Percentiles rank a stretch among this genome's conserved stretches.
phyloP scores from a whole-genome alignment of 768 basidiomycete genomes.

The Leccinum uliginosum region DNA sequence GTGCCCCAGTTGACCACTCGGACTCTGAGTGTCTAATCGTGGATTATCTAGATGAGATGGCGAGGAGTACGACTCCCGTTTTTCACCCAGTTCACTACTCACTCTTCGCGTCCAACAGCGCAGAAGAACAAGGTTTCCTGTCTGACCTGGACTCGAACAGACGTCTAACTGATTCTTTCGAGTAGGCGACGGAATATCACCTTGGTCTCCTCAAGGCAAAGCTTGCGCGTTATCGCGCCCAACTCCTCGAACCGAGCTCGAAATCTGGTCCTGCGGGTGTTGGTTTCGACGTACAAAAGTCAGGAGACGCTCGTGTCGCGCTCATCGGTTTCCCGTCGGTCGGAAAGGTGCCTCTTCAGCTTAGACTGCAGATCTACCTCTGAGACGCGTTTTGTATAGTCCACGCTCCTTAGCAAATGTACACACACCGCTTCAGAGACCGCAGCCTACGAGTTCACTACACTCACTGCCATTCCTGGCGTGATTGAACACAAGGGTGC shows the following conservation, averaged over 20 bases:
- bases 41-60: slow-evolving; percentile 81
- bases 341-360: slow-evolving; percentile 55
- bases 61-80: slow-evolving; percentile 69
- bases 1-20: slow-evolving; percentile 21
- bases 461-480: slow-evolving; percentile 92
- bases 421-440: slow-evolving; percentile 87
- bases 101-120: slow-evolving; percentile 40
- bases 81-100: not conserved
- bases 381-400: slow-evolving; percentile 40
- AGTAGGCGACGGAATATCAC: slow-evolving; percentile 89
- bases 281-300: slow-evolving; percentile 86
- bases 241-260: slow-evolving; percentile 85
- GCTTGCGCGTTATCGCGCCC: slow-evolving; percentile 88
- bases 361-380: not conserved
- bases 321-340: slow-evolving; percentile 96
- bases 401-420: slow-evolving; percentile 85
- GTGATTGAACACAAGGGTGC: slow-evolving; percentile 95
- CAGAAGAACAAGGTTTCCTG: slow-evolving; percentile 89
- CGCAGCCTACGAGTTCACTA: slow-evolving; percentile 96
- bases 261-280: slow-evolving; percentile 79
- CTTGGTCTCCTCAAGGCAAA: slow-evolving; percentile 93
- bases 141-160: not conserved
- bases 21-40: slow-evolving; percentile 7
- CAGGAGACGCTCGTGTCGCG: slow-evolving; percentile 86
- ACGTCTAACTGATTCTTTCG: slow-evolving; percentile 11